phyloP scores from a whole-genome alignment of 148 eudicot species.

The Rhododendron henanense region DNA sequence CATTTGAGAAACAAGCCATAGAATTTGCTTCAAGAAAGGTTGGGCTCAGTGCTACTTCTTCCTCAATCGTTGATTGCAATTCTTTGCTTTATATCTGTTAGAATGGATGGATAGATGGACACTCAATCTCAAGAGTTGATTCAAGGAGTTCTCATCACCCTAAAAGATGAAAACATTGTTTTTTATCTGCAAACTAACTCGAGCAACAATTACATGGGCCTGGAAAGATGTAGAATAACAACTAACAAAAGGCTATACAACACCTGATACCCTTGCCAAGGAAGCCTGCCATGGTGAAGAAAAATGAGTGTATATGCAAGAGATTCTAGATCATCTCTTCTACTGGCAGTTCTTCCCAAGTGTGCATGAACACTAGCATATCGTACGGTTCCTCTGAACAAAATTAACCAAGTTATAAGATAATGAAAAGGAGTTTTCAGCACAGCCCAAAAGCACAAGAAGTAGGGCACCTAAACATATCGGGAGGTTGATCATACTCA shows the following conservation, averaged over 20 bases:
- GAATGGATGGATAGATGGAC: conserved; percentile 4
- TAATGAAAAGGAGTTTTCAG: background rate
- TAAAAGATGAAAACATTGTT: too few relatives aligned
- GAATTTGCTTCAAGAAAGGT: conserved; percentile 98
- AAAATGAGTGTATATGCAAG: conserved; percentile 87
- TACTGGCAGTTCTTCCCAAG: conserved; percentile 89
- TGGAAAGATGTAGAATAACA: background rate
- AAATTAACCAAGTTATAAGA: background rate
- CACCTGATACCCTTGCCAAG: conserved; percentile 98
- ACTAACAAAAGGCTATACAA: background rate
- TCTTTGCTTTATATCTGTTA: background rate
- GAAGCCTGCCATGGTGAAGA: conserved; percentile 82
- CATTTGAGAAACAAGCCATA: conserved; percentile 90
- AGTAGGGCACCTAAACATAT: conserved; percentile 67
- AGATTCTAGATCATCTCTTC: conserved; percentile 93
- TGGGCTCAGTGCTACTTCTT: conserved; percentile 6
- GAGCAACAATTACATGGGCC: background rate
- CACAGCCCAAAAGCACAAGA: conserved; percentile 8
- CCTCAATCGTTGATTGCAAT: background rate
- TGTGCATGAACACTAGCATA: conserved; percentile 98
- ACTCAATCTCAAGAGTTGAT: background rate
- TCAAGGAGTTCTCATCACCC: background rate
- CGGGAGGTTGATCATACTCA: conserved; percentile 89
- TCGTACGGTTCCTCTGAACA: conserved; percentile 72
- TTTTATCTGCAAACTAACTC: background rate